These are phyloP conservation scores for Sechiopsis laciniata DNA, from an alignment of 306 rosid species.

Conservation along the genomic window DNA sequence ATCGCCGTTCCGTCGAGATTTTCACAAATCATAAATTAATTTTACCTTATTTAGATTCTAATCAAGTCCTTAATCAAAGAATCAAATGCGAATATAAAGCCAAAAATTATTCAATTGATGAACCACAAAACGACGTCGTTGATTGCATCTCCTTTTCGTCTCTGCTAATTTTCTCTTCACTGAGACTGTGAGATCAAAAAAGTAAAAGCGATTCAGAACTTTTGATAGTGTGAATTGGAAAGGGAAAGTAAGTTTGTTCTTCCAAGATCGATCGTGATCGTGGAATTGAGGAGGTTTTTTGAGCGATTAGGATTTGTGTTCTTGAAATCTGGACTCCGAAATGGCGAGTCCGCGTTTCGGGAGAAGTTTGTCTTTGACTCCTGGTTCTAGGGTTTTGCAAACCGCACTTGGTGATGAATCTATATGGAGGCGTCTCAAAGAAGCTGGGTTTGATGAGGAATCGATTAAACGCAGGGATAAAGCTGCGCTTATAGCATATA, in stretches of 20 bases:
- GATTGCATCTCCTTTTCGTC: neutral
- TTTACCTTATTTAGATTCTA: constrained; percentile 4
- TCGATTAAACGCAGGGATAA: constrained; percentile 70
- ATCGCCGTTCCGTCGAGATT: neutral
- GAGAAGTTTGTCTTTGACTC: constrained; percentile 53
- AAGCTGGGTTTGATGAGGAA: constrained; percentile 87
- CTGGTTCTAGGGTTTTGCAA: constrained; percentile 79
- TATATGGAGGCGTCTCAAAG: constrained; percentile 78
- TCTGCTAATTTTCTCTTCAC: neutral
- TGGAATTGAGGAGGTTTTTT: neutral
- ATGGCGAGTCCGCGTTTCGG: constrained; percentile 50
- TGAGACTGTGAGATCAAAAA: neutral
- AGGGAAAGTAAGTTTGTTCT: neutral
- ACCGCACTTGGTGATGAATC: constrained; percentile 61
- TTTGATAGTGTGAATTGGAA: neutral
- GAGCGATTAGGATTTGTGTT: neutral
- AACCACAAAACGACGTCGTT: neutral
- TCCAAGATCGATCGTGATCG: constrained; percentile 4
- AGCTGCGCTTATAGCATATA: constrained; percentile 83
- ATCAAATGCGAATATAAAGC: neutral
- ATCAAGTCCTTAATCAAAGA: neutral
- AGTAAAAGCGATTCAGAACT: constrained; percentile 11
- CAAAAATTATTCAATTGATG: neutral
- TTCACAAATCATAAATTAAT: neutral
- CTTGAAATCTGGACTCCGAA: constrained; percentile 28